Percentiles rank a stretch among this genome's conserved stretches.
These are phyloP conservation scores for Inonotus hispidus DNA, from an alignment of 1,284 basidiomycete species.

Conservation along the genomic window DNA sequence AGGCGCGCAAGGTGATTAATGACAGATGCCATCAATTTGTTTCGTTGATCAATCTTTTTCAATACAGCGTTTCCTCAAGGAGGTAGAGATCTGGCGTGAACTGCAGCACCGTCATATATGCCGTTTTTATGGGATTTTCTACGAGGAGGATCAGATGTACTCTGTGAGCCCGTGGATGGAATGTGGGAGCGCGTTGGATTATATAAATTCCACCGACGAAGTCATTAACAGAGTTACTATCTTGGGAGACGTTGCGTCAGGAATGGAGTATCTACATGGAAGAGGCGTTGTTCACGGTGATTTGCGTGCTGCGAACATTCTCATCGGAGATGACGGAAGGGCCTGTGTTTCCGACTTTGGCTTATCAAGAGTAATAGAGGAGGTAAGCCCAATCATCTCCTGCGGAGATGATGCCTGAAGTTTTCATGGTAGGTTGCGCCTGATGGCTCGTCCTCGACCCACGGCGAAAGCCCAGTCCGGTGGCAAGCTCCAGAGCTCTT, in stretches of 20 bases:
- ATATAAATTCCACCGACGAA: slow-evolving; percentile 29
- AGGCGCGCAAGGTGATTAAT: slow-evolving; percentile 29
- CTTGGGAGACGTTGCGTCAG: slow-evolving; percentile 34
- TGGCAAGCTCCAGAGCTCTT: slow-evolving; percentile 40
- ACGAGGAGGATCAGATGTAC: slow-evolving; percentile 5
- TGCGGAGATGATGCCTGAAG: slow-evolving; percentile 1
- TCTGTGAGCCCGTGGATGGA: slow-evolving; percentile 42
- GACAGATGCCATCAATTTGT: neutral
- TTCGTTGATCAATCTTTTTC: neutral
- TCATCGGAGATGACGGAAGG: slow-evolving; percentile 32
- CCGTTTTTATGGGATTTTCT: slow-evolving; percentile 32
- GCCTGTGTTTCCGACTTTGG: slow-evolving; percentile 40
- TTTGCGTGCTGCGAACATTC: slow-evolving; percentile 39
- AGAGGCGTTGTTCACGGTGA: slow-evolving; percentile 41
- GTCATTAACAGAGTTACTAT: slow-evolving; percentile 32
- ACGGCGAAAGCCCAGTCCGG: slow-evolving; percentile 27
- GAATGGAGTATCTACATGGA: slow-evolving; percentile 39
- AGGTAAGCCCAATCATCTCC: slow-evolving; percentile 25
- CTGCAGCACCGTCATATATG: slow-evolving; percentile 37
- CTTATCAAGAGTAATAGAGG: slow-evolving; percentile 36
- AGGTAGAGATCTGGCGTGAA: slow-evolving; percentile 39
- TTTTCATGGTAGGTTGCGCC: slow-evolving; percentile 25
- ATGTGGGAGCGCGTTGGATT: slow-evolving; percentile 32
- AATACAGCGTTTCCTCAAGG: slow-evolving; percentile 33
- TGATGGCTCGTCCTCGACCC: slow-evolving; percentile 24